phyloP scores from a whole-genome alignment of 192 early-diverging fungal species.

The Backusella mclennaniae region DNA sequence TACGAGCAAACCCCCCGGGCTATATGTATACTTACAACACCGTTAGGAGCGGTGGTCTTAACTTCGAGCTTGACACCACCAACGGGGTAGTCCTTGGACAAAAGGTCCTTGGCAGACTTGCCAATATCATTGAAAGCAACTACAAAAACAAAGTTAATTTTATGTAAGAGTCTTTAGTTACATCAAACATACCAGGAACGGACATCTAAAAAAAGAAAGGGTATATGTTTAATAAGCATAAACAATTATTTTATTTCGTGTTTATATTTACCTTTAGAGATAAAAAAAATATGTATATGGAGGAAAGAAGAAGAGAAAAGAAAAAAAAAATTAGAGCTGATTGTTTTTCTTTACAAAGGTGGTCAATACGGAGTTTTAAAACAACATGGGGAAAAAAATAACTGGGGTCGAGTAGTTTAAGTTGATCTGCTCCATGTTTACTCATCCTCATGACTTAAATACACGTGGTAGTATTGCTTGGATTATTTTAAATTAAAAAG shows the following conservation, averaged over 20 bases:
- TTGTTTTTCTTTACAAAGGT: not conserved
- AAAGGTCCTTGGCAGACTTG: constrained; percentile 93
- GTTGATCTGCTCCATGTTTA: not conserved
- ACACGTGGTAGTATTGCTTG: not conserved
- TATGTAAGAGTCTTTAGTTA: not conserved
- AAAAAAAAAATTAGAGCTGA: not conserved
- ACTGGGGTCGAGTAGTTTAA: not conserved
- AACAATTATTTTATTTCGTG: not conserved
- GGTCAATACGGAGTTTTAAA: not conserved
- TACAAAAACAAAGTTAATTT: constrained; percentile 10
- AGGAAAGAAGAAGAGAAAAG: not conserved
- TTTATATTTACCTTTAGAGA: not conserved
- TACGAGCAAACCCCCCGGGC: not conserved
- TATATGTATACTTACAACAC: constrained; percentile 75
- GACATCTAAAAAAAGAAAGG: not conserved
- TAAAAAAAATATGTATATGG: not conserved
- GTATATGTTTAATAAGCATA: not conserved
- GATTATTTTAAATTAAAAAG: not conserved
- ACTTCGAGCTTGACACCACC: constrained; percentile 94
- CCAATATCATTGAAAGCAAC: constrained; percentile 93
- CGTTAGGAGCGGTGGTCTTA: constrained; percentile 94
- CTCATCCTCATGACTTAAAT: not conserved
- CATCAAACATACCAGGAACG: not conserved
- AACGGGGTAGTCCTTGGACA: constrained; percentile 97
- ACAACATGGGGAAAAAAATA: not conserved